These are phyloP conservation scores for Dioscorea cayenensis DNA, from an alignment of 116 monocot species.

Conservation along the genomic window DNA sequence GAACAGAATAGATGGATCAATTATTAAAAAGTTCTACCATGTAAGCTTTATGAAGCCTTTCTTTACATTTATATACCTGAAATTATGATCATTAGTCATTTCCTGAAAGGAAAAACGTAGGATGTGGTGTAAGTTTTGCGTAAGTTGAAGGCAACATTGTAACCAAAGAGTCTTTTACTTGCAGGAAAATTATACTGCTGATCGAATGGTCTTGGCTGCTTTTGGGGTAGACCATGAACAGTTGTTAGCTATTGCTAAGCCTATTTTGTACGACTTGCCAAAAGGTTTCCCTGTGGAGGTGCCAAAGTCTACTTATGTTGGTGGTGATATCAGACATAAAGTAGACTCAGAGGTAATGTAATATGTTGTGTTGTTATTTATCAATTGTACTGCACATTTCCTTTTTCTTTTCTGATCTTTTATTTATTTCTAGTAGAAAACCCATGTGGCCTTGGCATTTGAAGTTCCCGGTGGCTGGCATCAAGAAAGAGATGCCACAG, in stretches of 20 bases:
- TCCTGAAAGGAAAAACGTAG: neutral
- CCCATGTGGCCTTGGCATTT: constrained; percentile 82
- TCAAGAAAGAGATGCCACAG: constrained; percentile 60
- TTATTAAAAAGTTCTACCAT: neutral
- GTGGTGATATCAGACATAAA: constrained; percentile 61
- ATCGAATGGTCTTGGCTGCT: constrained; percentile 66
- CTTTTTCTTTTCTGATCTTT: constrained; percentile 2
- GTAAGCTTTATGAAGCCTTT: neutral
- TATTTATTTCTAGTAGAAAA: constrained; percentile 29
- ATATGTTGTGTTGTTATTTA: neutral
- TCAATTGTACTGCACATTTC: neutral
- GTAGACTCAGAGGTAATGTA: constrained; percentile 48
- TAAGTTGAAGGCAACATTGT: neutral
- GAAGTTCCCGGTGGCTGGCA: constrained; percentile 83
- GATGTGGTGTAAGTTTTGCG: neutral
- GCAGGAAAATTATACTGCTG: constrained; percentile 79
- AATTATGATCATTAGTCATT: neutral
- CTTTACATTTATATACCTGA: neutral
- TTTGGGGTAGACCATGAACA: constrained; percentile 71
- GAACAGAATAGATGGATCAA: constrained; percentile 34
- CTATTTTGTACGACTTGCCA: constrained; percentile 48
- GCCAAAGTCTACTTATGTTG: constrained; percentile 57
- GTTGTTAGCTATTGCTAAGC: constrained; percentile 56
- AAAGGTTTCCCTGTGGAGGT: constrained; percentile 20
- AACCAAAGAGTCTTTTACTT: constrained; percentile 8